Base-by-base conservation (phyloP, 768 basidiomycete species). In the Trametes cingulata region DNA sequence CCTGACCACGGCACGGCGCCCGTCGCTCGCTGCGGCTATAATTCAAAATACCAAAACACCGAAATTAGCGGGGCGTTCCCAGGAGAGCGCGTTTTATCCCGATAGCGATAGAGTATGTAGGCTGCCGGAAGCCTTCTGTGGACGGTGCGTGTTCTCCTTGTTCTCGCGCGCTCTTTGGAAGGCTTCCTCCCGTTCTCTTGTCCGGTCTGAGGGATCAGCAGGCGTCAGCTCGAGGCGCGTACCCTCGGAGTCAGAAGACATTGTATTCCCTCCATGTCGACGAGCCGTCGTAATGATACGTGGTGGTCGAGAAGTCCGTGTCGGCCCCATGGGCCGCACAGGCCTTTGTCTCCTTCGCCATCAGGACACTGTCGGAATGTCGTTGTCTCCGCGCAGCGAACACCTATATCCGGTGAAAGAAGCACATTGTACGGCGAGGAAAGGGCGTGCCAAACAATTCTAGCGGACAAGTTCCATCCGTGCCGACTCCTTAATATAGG, bases 91-190 rank as follows among this genome's bases (percentile, higher is more conserved):
- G 37, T 57, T 29, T 45, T 36, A 22, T 15, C 25, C 56, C 56
- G 56, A 57, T 57, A 49, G 13, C 47, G 56, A 57, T 57, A n/a
- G 56, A 42, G 56, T 56, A 39, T 20, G 55, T 33, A 17, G 47
- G 45, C 36, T 19, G 36, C n/a, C 36, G 24, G 35, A 14, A 41
- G 39, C 24, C 37, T 42, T 57, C 56, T 49, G 39, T 15, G 46
- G 47, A 19, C 6, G 47, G 56, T 48, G 15, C 10, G 20, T 19
- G 39, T 35, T 42, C 40, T 22, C 19, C 56, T 19, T 20, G 37
- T 57, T 57, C 56, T 29, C 40, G 47, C 40, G 56, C 56, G 56
- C 40, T n/a, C 19, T 40, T n/a, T 19, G 8, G 46, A 49, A 39
- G 29, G 4, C 29, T 15, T 33, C 15, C 14, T 24, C 27, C 41